Evolutionary conservation across 805 yeast species (phyloP), one percentile per base, ranked within the genome.

Genomic region (Suhomyces vadensis): DNA sequence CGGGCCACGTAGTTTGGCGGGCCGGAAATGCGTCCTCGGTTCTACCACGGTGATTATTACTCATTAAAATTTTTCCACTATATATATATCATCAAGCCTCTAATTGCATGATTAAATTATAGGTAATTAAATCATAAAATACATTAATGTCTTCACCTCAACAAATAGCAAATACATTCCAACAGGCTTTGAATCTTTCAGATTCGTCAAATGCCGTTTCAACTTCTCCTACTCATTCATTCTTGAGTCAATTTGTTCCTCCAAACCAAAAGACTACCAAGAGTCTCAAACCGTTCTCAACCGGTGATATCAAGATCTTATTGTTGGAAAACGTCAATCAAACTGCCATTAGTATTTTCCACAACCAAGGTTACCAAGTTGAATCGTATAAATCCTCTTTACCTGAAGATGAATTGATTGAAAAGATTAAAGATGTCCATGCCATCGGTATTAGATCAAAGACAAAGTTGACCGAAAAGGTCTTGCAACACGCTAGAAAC

Each of bases 371-470:
- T 47, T 94, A 94, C 75, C 98, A 94, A 73, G 96, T 94, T 42
- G 99, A 94, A 65, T 88, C 87, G 69, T 81, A 84, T 75, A 91
- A 89, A 75, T 74, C 91, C 43, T 87, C 97, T 5, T 73, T 94
- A 57, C 84, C 88, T 19, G 98, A 94, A 69, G 96, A 83, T 7
- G 97, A 90, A 72, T 81, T 94, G 64, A 88, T 94, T 61, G 96
- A 89, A 73, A 91, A 90, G 71, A 92, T 94, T 69, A 78, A 79
- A 61, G 89, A 86, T 56, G 97, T 89, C 41, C 98, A 94, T 64
- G 99, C 97, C 48, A 83, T 94, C 62, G 99, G 99, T 70, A 91
- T 94, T 63, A 87, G 99, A 75, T 94, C 98, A 48, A 94, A 94
- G 77, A 94, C 99, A 41, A 87, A 83, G 67, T 76, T 94, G 61